Evolutionary conservation across 176 grass and related monocot genomes (phyloP), one percentile per base, ranked within the genome.

Genomic region (Oryza glumipatula): DNA sequence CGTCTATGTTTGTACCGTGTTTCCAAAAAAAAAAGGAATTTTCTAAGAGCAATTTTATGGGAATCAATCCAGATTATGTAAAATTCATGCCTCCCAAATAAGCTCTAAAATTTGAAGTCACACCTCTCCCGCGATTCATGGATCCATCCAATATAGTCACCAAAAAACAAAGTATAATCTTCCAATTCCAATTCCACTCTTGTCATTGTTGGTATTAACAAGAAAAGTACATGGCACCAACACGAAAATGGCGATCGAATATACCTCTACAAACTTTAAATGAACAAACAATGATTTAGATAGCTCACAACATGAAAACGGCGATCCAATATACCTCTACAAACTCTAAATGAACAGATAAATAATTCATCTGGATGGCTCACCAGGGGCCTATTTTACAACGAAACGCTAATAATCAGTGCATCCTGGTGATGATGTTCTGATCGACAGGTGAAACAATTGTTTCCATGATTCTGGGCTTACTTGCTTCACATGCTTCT

Each of bases 401-500:
- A 4, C 7, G 6, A 5, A 9, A 60, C 6, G 56, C 19, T 60
- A 44, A 49, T 15, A 19, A 56, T 56, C 51, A 56, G 51, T 56
- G 16, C 51, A 19, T 56, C 15, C 6, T 56, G 51, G 2, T 56
- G 46, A 14, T 54, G 56, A 60, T 22, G 7, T 60, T 60, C 56
- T 22, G 56, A 60, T 7, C 56, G 19, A 60, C 56, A 60, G 56
- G 56, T 60, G 56, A 60, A 60, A 60, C 56, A 60, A n/a, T 22
- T n/a, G 56, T n/a, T 60, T n/a, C 21, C 56, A 60, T 60, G 19
- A 60, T 60, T n/a, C 1, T 21, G 19, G 56, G 19, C 6, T 58
- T 75, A 58, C 56, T 54, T n/a, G 17, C 49, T 58, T 76, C 30
- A 76, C 56, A 76, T 48, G 3, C 22, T 72, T 28, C 74, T 15